Conservation (phyloP, 2,329 filamentous ascomycete genomes). For the Taxawa tesnikishii region DNA sequence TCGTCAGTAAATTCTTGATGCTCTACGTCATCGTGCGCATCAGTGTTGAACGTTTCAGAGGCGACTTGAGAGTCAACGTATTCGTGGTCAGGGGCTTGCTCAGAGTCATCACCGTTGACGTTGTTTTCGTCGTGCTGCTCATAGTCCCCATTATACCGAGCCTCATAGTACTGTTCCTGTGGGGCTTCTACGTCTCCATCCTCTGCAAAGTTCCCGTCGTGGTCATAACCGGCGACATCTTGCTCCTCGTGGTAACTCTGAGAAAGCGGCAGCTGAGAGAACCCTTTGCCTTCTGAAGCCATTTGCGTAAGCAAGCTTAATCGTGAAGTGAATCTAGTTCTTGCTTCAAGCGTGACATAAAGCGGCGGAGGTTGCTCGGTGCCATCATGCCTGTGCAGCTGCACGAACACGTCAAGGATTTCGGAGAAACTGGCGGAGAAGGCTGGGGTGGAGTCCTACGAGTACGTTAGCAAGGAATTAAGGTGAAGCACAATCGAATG, state of each 20-base stretch:
- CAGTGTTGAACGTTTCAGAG: constrained; percentile 1
- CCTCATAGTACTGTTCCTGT: constrained; percentile 4
- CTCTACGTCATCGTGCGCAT: constrained; percentile 1
- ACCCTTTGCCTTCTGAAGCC: constrained; percentile 44
- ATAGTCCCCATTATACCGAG: not conserved
- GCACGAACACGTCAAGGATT: constrained; percentile 47
- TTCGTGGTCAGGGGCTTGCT: constrained; percentile 11
- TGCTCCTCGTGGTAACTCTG: constrained; percentile 8
- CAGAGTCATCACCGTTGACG: constrained; percentile 7
- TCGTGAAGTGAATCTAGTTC: constrained; percentile 40
- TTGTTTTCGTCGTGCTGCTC: constrained; percentile 6
- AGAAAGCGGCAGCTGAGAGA: constrained; percentile 32
- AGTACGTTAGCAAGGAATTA: constrained; percentile 8
- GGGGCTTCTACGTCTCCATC: constrained; percentile 1
- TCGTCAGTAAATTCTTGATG: not conserved
- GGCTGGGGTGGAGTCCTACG: constrained; percentile 39
- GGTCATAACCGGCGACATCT: constrained; percentile 1
- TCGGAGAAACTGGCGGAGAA: constrained; percentile 41
- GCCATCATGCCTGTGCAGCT: constrained; percentile 47
- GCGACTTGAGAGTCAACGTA: constrained; percentile 4
- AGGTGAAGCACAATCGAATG: constrained; percentile 1
- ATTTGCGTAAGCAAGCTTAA: constrained; percentile 39
- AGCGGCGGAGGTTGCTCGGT: constrained; percentile 43
- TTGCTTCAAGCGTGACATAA: constrained; percentile 39
- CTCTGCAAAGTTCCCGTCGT: not conserved